A percentile compares a stretch with the other conserved stretches of the same genome.
phyloP scores from a whole-genome alignment of 495 filamentous ascomycete species.

The Hyphodiscus hymeniophilus region DNA sequence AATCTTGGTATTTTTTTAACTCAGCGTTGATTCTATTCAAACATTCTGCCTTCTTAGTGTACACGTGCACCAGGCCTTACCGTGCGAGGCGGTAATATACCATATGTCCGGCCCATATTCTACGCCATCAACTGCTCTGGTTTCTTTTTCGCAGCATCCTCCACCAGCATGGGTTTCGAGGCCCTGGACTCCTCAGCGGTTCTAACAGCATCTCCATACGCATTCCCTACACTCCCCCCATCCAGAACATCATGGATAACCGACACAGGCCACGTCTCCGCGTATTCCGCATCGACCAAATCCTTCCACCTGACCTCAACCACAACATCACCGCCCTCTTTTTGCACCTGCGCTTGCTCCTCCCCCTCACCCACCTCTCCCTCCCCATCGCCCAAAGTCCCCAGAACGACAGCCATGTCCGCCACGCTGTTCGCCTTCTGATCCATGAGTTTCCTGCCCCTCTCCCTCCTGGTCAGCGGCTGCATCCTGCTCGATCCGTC shows the following conservation, averaged over 20 bases:
- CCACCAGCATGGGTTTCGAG: too few species aligned
- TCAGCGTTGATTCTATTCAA: background rate
- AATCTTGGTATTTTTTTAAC: too few species aligned
- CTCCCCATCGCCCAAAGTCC: conserved; percentile 29
- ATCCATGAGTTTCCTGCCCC: conserved; percentile 64
- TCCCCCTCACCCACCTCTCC: conserved; percentile 18
- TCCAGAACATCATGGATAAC: conserved; percentile 54
- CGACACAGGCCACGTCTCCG: conserved; percentile 56
- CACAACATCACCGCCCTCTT: conserved; percentile 7
- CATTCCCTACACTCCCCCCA: background rate
- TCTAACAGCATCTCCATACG: too few species aligned
- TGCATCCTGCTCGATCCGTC: conserved; percentile 34
- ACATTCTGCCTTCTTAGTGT: background rate
- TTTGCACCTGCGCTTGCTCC: background rate
- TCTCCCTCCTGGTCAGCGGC: conserved; percentile 39
- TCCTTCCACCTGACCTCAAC: conserved; percentile 65
- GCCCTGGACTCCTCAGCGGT: too few species aligned
- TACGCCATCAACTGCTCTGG: background rate
- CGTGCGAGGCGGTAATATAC: too few species aligned
- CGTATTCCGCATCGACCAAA: conserved; percentile 55
- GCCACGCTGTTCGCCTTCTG: conserved; percentile 85
- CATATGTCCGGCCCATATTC: background rate
- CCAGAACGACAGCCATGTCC: conserved; percentile 74
- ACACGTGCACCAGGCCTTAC: too few species aligned
- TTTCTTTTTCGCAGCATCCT: background rate